Evolutionary conservation across 1,284 basidiomycete genomes (phyloP).

Genomic region (Moesziomyces sp.): DNA sequence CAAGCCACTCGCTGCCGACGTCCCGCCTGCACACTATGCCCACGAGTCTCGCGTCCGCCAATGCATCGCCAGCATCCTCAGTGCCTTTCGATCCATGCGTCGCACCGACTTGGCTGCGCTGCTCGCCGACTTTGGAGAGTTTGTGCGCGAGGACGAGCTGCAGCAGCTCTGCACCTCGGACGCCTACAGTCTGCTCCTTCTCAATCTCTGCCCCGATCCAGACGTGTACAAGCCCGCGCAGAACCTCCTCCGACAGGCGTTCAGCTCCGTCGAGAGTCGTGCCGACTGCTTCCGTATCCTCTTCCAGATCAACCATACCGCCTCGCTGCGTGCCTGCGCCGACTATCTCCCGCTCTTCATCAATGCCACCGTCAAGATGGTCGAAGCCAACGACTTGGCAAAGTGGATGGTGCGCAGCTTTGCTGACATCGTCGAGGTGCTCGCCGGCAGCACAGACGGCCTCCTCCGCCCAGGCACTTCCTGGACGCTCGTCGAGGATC

Average conservation of each 20-base stretch:
- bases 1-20: conserved; percentile 19
- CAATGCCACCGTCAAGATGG: conserved; percentile 28
- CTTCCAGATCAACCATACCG: conserved; percentile 42
- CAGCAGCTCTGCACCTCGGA: conserved; percentile 49
- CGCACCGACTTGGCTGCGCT: conserved; percentile 34
- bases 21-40: conserved; percentile 22
- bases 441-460: conserved; percentile 61
- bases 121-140: conserved; percentile 49
- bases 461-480: conserved; percentile 59
- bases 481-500: conserved; percentile 46
- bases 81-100: conserved; percentile 38
- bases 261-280: conserved; percentile 49
- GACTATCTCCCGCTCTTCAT: conserved; percentile 52
- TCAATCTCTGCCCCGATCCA: conserved; percentile 53
- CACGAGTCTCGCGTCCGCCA: conserved; percentile 44
- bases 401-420: conserved; percentile 60
- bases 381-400: conserved; percentile 58
- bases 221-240: conserved; percentile 55
- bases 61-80: conserved; percentile 35
- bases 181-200: conserved; percentile 43
- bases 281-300: conserved; percentile 59
- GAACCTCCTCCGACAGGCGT: conserved; percentile 55
- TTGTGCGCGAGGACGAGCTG: conserved; percentile 36
- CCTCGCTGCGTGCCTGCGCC: conserved; percentile 40
- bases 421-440: conserved; percentile 62